Percentiles rank a stretch among this genome's conserved stretches.
These are phyloP conservation scores for Schizothecium vesticola DNA, from an alignment of 495 filamentous ascomycete genomes.

Conservation along the genomic window DNA sequence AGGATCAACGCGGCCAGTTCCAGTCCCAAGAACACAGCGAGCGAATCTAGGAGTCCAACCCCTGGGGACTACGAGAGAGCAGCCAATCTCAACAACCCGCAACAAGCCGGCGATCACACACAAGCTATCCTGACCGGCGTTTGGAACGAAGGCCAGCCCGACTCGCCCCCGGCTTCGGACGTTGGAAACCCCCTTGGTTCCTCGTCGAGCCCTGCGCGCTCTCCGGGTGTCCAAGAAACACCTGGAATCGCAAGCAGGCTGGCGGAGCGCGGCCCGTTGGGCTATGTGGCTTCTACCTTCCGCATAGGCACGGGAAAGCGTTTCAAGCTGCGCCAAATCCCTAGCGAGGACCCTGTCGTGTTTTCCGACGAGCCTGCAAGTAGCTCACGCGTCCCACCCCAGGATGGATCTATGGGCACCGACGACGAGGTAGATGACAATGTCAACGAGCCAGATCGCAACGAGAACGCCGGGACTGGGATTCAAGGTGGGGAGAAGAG, in stretches of 20 bases:
- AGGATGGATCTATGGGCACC: conserved; percentile 22
- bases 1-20: conserved; percentile 1
- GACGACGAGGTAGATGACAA: conserved; percentile 9
- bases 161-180: conserved; percentile 36
- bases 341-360: conserved; percentile 13
- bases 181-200: conserved; percentile 8
- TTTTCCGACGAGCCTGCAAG: background rate
- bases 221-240: background rate
- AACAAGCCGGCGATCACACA: conserved; percentile 40
- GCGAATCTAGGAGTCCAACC: conserved; percentile 4
- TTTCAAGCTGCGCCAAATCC: conserved; percentile 13
- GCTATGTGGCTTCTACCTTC: conserved; percentile 12
- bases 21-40: conserved; percentile 6
- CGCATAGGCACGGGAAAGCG: conserved; percentile 16
- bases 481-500: background rate
- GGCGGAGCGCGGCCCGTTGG: conserved; percentile 9
- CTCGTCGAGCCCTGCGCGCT: conserved; percentile 8
- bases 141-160: conserved; percentile 57
- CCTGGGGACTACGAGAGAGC: conserved; percentile 23
- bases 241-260: background rate
- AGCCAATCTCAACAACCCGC: conserved; percentile 4
- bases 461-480: background rate
- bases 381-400: background rate
- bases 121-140: conserved; percentile 49
- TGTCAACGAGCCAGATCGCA: background rate